Evolutionary conservation across 1,284 basidiomycete genomes (phyloP).

Genomic region (Trametes polyzona): DNA sequence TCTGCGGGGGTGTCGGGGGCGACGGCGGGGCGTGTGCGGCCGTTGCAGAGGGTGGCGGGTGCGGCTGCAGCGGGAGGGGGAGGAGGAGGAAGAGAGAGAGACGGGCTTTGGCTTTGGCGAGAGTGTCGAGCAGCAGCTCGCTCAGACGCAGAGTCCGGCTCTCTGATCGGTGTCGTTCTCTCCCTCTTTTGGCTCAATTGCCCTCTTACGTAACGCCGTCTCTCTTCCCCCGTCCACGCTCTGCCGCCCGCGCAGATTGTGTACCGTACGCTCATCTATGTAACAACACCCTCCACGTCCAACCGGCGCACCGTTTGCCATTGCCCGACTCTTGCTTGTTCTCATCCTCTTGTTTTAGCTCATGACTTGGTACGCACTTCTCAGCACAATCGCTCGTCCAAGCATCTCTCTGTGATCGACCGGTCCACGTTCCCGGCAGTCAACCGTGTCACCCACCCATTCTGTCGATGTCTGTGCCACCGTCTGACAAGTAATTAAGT

Average conservation of each 20-base stretch:
- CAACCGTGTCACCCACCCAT: background rate
- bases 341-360: background rate
- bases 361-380: no score
- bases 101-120: no score
- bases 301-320: no score
- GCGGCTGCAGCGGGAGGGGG: background rate
- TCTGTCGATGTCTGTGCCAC: background rate
- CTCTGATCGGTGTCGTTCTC: constrained; percentile 19
- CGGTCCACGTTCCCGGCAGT: background rate
- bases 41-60: background rate
- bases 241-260: no score
- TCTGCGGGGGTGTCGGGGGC: background rate
- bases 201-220: constrained; percentile 15
- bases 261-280: no score
- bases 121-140: background rate
- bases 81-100: background rate
- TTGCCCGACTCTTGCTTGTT: background rate
- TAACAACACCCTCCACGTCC: no score
- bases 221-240: background rate
- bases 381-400: background rate
- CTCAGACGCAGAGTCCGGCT: background rate
- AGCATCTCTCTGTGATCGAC: background rate
- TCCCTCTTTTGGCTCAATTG: constrained; percentile 22
- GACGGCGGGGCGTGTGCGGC: background rate
- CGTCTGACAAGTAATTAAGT: background rate